Conservation (phyloP, 345 rosid species). For the Passiflora organensis region DNA sequence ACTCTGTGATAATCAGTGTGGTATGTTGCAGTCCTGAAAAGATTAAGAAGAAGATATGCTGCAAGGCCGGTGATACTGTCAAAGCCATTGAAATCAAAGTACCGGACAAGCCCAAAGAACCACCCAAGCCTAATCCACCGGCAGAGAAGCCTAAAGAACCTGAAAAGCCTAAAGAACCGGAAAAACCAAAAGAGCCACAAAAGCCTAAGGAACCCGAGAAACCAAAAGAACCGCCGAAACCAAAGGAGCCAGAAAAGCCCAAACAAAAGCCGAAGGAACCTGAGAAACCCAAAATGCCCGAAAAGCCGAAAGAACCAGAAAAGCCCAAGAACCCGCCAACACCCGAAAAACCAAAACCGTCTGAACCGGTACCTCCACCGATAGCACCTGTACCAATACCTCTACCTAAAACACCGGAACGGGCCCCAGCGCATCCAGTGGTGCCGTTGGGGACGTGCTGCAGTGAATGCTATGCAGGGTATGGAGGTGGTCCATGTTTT, state of each 20-base stretch:
- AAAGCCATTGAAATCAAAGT: conserved; percentile 47
- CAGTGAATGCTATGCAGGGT: conserved; percentile 21
- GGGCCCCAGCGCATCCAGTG: no score
- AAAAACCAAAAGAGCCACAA: conserved; percentile 10
- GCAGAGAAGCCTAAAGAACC: conserved; percentile 25
- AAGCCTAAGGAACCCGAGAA: conserved; percentile 17
- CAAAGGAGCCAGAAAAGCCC: conserved; percentile 5
- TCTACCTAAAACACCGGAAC: fast-evolving
- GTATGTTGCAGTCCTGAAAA: conserved; percentile 75
- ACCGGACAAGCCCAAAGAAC: no score
- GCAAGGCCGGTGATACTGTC: conserved; percentile 49
- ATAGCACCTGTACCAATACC: no score
- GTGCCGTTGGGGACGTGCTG: conserved; percentile 20
- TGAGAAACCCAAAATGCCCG: no score
- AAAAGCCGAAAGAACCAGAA: no score
- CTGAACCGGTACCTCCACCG: conserved; percentile 1
- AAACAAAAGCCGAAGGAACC: no score
- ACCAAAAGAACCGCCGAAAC: conserved; percentile 14
- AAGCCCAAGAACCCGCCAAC: background rate
- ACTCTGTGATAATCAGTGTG: conserved; percentile 54
- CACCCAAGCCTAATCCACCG: no score
- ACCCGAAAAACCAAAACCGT: background rate
- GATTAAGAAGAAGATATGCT: conserved; percentile 51
- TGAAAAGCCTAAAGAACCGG: conserved; percentile 1
- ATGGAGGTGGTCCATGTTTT: conserved; percentile 24